Conservation (phyloP, 73 alveolate species). For the Paramecium tetraurelia region DNA sequence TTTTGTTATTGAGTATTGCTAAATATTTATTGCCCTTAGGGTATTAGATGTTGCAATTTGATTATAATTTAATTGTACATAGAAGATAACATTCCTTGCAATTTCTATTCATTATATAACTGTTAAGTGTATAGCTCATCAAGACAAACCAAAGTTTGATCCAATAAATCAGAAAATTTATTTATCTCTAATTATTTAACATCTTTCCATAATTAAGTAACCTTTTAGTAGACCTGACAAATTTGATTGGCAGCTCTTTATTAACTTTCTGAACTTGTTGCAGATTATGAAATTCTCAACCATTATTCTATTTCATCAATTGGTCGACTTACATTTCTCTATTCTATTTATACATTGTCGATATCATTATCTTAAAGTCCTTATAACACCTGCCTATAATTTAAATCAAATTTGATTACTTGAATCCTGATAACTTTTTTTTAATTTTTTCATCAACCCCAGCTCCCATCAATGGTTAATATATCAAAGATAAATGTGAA, state of each 20-base stretch:
- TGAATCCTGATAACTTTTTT: background rate
- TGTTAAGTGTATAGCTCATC: background rate
- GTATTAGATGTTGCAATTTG: background rate
- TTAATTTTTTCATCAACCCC: slow-evolving; percentile 5
- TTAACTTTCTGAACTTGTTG: slow-evolving; percentile 26
- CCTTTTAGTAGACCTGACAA: background rate
- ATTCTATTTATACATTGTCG: background rate
- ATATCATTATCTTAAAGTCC: background rate
- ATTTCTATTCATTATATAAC: slow-evolving; percentile 23
- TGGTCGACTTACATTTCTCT: slow-evolving; percentile 15
- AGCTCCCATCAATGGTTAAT: slow-evolving; percentile 40
- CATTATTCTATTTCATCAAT: slow-evolving; percentile 62
- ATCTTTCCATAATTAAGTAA: slow-evolving; percentile 48
- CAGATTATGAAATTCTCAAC: slow-evolving; percentile 44
- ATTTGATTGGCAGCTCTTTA: background rate
- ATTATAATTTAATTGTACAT: background rate
- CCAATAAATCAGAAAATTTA: slow-evolving; percentile 36
- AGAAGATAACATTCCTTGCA: background rate
- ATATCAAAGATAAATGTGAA: background rate
- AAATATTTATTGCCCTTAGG: background rate
- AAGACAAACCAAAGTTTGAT: slow-evolving; percentile 19
- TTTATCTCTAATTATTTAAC: slow-evolving; percentile 34
- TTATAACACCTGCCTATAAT: background rate
- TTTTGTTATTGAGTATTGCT: background rate
- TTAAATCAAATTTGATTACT: background rate